These are phyloP conservation scores for Elasticomyces elasticus DNA, from an alignment of 495 filamentous ascomycete species.

Conservation along the genomic window DNA sequence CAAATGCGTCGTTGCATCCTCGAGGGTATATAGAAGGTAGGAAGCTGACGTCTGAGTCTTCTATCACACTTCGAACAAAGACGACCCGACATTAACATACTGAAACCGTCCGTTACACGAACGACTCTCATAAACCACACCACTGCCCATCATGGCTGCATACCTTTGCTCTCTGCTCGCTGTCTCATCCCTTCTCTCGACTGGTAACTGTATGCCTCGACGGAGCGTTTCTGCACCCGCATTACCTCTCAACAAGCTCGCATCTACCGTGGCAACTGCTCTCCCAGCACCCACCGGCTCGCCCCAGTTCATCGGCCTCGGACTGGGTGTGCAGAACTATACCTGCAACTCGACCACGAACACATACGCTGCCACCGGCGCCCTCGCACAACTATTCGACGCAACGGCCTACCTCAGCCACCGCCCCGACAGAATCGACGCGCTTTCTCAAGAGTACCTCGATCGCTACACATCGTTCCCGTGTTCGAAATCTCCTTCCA, in stretches of 20 bases:
- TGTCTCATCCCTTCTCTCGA: neutral
- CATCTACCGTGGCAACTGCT: neutral
- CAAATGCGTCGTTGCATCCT: neutral
- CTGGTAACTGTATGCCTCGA: neutral
- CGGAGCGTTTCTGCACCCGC: neutral
- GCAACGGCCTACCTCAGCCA: slow-evolving; percentile 3
- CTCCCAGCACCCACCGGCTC: slow-evolving; percentile 1
- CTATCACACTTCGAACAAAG: neutral
- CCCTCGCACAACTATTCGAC: neutral
- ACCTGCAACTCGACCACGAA: slow-evolving; percentile 3
- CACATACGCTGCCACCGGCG: neutral
- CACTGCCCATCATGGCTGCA: neutral
- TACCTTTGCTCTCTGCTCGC: neutral
- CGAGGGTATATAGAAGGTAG: neutral
- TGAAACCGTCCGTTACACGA: neutral
- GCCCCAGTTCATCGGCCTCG: slow-evolving; percentile 1
- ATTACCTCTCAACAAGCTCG: neutral
- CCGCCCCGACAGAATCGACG: neutral
- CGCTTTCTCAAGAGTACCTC: neutral
- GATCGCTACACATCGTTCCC: neutral
- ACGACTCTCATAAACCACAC: neutral
- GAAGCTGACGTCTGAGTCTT: neutral
- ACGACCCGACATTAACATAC: neutral
- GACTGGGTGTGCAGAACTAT: slow-evolving; percentile 5
- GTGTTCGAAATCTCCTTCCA: neutral